phyloP scores from a whole-genome alignment of 2,329 filamentous ascomycete species.

The Fusarium luffae region DNA sequence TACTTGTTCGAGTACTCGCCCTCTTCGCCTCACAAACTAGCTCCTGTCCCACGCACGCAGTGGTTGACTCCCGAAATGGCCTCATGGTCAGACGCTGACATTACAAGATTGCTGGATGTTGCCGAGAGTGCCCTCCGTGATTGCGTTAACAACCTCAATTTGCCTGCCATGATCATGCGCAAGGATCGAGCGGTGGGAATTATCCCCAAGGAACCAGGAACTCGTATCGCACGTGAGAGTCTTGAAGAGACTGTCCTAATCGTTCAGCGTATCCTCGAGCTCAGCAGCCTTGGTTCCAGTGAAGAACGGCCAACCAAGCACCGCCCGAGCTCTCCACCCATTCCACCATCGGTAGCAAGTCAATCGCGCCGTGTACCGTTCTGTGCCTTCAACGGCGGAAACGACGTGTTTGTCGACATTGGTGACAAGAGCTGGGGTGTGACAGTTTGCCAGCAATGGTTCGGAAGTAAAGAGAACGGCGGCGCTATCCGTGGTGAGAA shows the following conservation, averaged over 20 bases:
- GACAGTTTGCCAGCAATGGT: constrained; percentile 89
- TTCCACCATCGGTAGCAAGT: constrained; percentile 21
- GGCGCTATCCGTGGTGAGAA: constrained; percentile 73
- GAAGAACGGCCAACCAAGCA: constrained; percentile 45
- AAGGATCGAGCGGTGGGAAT: constrained; percentile 91
- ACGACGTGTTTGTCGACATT: constrained; percentile 98
- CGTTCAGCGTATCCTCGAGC: constrained; percentile 90
- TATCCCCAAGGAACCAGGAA: constrained; percentile 70
- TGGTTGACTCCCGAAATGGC: constrained; percentile 86
- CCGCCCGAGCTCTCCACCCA: constrained; percentile 31
- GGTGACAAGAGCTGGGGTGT: constrained; percentile 98
- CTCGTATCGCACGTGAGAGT: constrained; percentile 83
- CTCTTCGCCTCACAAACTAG: constrained; percentile 72
- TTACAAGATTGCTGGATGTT: constrained; percentile 84
- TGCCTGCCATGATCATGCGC: constrained; percentile 83
- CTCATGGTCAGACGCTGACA: constrained; percentile 79
- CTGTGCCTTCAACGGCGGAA: constrained; percentile 97
- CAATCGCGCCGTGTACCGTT: constrained; percentile 73
- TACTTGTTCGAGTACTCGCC: constrained; percentile 87
- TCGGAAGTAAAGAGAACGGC: constrained; percentile 64
- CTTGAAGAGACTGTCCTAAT: constrained; percentile 96
- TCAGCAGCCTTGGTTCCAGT: constrained; percentile 67
- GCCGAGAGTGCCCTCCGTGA: constrained; percentile 86
- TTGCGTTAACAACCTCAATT: constrained; percentile 80
- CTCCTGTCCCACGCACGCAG: constrained; percentile 70